phyloP scores from a whole-genome alignment of 805 yeast species.

The Candida pseudoglaebosa region DNA sequence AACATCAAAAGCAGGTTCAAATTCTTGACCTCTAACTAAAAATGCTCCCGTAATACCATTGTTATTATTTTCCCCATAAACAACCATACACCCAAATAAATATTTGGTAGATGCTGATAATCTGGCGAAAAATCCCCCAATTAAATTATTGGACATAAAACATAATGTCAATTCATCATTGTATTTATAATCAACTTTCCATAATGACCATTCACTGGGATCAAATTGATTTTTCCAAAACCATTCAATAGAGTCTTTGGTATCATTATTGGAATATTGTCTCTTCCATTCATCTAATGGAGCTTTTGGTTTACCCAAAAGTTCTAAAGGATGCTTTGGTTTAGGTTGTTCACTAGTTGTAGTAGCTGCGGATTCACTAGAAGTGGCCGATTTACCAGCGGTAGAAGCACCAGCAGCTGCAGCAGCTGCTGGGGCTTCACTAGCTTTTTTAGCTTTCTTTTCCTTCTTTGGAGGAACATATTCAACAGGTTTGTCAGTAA shows the following conservation, averaged over 20 bases:
- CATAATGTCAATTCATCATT: slow-evolving; percentile 95
- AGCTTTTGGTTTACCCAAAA: slow-evolving; percentile 67
- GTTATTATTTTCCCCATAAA: slow-evolving; percentile 97
- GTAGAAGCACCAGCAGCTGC: slow-evolving; percentile 39
- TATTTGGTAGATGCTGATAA: slow-evolving; percentile 86
- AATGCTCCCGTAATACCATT: slow-evolving; percentile 96
- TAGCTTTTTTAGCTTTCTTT: too few relatives aligned
- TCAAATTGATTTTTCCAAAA: slow-evolving; percentile 92
- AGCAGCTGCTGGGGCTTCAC: slow-evolving; percentile 37
- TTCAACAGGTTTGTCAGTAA: slow-evolving; percentile 64
- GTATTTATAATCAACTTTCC: slow-evolving; percentile 95
- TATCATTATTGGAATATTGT: slow-evolving; percentile 93
- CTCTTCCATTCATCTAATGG: slow-evolving; percentile 94
- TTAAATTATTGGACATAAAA: slow-evolving; percentile 96
- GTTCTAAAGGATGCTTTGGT: slow-evolving; percentile 88
- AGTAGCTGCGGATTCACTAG: slow-evolving; percentile 32
- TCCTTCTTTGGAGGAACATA: slow-evolving; percentile 73
- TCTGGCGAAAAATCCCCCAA: slow-evolving; percentile 98
- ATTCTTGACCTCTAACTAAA: slow-evolving; percentile 92
- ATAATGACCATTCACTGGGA: slow-evolving; percentile 89
- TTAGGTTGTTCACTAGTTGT: slow-evolving; percentile 59
- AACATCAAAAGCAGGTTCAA: slow-evolving; percentile 88
- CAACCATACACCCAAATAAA: slow-evolving; percentile 90
- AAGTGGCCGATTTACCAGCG: slow-evolving; percentile 29
- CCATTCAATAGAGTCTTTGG: slow-evolving; percentile 96